Conservation (phyloP, 139 green algal genomes). For the Tetraselmis striata region DNA sequence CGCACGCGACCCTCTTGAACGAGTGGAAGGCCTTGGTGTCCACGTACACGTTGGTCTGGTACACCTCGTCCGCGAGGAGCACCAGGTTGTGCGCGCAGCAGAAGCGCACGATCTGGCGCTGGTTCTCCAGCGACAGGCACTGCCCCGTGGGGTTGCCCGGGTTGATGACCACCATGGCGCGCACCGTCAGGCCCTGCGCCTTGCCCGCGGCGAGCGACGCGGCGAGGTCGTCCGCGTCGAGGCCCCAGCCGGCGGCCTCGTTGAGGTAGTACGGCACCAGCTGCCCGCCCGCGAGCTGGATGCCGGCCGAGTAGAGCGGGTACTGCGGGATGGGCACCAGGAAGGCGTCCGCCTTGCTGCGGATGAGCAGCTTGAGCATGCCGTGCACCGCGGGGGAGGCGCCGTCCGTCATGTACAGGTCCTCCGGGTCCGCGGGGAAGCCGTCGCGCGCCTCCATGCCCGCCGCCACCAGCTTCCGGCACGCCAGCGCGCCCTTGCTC, state of each 20-base stretch:
- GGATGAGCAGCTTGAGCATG: conserved; percentile 60
- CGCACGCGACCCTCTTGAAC: conserved; percentile 72
- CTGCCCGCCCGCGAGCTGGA: conserved; percentile 75
- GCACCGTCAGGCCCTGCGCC: too few relatives aligned
- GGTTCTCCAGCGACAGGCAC: conserved; percentile 60
- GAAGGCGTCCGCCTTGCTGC: conserved; percentile 52
- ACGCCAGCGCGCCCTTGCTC: conserved; percentile 51
- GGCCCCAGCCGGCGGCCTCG: conserved; percentile 70
- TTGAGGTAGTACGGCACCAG: conserved; percentile 89
- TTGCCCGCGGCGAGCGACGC: background rate
- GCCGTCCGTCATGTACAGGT: conserved; percentile 80
- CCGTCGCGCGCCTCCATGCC: conserved; percentile 69
- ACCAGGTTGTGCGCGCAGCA: too few relatives aligned
- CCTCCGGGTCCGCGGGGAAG: conserved; percentile 47
- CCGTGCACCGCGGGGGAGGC: conserved; percentile 64
- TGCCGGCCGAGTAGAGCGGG: conserved; percentile 64
- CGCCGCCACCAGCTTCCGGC: conserved; percentile 62
- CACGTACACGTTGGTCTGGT: conserved; percentile 90
- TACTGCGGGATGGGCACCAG: conserved; percentile 77
- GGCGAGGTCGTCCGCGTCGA: too few relatives aligned
- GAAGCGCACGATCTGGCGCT: too few relatives aligned
- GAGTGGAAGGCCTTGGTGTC: conserved; percentile 62
- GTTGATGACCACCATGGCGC: conserved; percentile 90
- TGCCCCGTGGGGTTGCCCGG: conserved; percentile 94
- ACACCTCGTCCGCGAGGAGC: conserved; percentile 92